These are phyloP conservation scores for Cladochytrium replicatum DNA, from an alignment of 192 early-diverging fungal genomes.

Conservation along the genomic window DNA sequence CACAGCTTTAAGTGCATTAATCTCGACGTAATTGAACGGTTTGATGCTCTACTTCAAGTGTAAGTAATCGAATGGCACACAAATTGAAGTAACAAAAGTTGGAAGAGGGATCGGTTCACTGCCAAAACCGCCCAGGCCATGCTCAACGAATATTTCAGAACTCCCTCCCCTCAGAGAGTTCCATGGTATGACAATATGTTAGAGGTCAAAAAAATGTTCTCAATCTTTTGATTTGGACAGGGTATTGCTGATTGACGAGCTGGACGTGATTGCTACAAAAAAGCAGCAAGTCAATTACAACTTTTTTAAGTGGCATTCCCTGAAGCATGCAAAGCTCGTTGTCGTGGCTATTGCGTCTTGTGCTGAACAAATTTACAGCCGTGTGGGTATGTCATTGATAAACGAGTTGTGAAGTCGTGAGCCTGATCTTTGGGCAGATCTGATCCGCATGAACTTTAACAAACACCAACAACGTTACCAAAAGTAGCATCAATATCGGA, in stretches of 20 bases:
- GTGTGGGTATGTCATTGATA: constrained; percentile 52
- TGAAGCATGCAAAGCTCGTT: constrained; percentile 69
- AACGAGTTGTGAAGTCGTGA: no score
- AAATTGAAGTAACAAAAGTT: constrained; percentile 51
- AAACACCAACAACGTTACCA: constrained; percentile 61
- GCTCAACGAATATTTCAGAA: constrained; percentile 59
- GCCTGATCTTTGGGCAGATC: constrained; percentile 29
- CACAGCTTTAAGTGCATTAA: constrained; percentile 48
- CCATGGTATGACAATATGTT: constrained; percentile 26
- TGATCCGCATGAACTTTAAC: constrained; percentile 88
- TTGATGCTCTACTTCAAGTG: constrained; percentile 86
- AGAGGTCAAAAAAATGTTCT: constrained; percentile 6
- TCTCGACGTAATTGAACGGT: constrained; percentile 93
- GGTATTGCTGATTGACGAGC: constrained; percentile 92
- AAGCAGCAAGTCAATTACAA: constrained; percentile 94
- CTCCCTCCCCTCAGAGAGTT: constrained; percentile 30
- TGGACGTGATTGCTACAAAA: constrained; percentile 86
- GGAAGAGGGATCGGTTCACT: no score
- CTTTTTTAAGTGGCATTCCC: constrained; percentile 95
- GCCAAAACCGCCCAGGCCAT: constrained; percentile 68
- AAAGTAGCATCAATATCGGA: constrained; percentile 79
- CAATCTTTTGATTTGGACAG: constrained; percentile 30
- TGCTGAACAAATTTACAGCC: constrained; percentile 82
- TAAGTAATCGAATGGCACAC: constrained; percentile 78
- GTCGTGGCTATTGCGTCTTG: constrained; percentile 84